These are phyloP conservation scores for Toxoplasma gondii DNA, from an alignment of 169 alveolate genomes.

Conservation along the genomic window DNA sequence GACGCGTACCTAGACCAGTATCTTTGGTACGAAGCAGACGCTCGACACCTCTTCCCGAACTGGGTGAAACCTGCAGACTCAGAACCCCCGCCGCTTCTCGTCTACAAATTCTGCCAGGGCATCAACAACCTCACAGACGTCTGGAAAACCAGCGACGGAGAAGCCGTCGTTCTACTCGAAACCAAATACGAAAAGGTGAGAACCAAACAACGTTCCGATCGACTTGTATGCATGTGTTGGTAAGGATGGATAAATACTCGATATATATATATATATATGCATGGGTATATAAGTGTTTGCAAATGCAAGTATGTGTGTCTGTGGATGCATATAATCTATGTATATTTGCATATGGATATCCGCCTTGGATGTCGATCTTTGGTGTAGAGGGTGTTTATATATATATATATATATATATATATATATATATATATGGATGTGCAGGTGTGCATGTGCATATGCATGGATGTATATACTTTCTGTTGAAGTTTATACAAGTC, in stretches of 20 bases:
- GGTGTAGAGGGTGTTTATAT: no score
- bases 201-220: background rate
- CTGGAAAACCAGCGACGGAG: slow-evolving; percentile 96
- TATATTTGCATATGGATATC: no score
- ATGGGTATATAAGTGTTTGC: background rate
- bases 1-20: slow-evolving; percentile 99
- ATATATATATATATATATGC: slow-evolving; percentile 6
- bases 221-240: background rate
- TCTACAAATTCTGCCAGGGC: slow-evolving; percentile 99
- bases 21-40: slow-evolving; percentile 99
- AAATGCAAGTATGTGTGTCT: background rate
- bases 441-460: background rate
- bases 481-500: no score
- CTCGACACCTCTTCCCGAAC: slow-evolving; percentile 98
- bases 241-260: background rate
- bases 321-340: background rate
- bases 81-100: slow-evolving; percentile 99
- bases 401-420: no score
- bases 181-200: slow-evolving; percentile 91
- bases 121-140: slow-evolving; percentile 97
- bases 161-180: slow-evolving; percentile 95
- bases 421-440: background rate
- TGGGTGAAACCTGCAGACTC: slow-evolving; percentile 99
- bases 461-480: no score
- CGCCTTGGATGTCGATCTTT: no score